These are phyloP conservation scores for Priceomyces melissophilus DNA, from an alignment of 805 yeast genomes.

Conservation along the genomic window DNA sequence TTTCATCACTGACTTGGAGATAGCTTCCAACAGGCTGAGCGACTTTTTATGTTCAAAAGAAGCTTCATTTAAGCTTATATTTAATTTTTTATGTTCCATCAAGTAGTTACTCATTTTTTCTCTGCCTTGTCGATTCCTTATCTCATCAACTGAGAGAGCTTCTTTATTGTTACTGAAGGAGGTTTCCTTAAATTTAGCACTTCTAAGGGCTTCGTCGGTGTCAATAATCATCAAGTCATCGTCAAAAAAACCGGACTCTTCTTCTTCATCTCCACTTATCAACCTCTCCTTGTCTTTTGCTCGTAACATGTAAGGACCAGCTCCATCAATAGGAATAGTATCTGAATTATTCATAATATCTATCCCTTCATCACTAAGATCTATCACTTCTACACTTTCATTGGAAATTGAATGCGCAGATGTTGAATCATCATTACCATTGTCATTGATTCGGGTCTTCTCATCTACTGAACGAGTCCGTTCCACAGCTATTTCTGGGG, in stretches of 20 bases:
- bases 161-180: slow-evolving; percentile 11
- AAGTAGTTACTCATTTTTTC: slow-evolving; percentile 1
- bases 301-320: too few relatives aligned
- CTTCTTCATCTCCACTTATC: slow-evolving; percentile 6
- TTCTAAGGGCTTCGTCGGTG: slow-evolving; percentile 26
- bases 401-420: too few relatives aligned
- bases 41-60: not conserved
- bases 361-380: not conserved
- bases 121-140: not conserved
- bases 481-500: too few relatives aligned
- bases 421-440: too few relatives aligned
- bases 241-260: slow-evolving; percentile 9
- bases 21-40: not conserved
- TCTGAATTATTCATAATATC: not conserved
- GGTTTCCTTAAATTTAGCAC: slow-evolving; percentile 21
- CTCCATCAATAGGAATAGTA: too few relatives aligned
- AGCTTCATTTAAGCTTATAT: not conserved
- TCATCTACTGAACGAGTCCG: too few relatives aligned
- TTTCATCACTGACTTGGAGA: not conserved
- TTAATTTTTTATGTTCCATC: not conserved
- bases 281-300: not conserved
- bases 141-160: slow-evolving; percentile 5
- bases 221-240: slow-evolving; percentile 28
- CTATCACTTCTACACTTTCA: too few relatives aligned
- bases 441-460: too few relatives aligned